Evolutionary conservation across 2,329 filamentous ascomycete species (phyloP), one percentile per base, ranked within the genome.

Genomic region (Fusarium denticulatum): DNA sequence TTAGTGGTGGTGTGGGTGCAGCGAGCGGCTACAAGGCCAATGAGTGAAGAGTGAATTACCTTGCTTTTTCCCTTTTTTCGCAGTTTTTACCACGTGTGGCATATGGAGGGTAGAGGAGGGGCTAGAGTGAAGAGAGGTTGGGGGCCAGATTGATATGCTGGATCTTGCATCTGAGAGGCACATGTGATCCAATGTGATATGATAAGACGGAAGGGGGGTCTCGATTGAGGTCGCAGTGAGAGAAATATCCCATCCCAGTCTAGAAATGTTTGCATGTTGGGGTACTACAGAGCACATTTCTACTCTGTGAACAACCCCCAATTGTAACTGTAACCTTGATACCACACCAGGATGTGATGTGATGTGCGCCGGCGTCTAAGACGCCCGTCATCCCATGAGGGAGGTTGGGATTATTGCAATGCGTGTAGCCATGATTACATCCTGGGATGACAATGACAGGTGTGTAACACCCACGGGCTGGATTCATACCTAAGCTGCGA

Each of bases 21-120:
- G 59, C 57, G 53, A 76, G 75, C 75, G 75, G 66, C 75, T 77
- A 75, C 49, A 57, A 76, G 60, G 55, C 73, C 75, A 77, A 77
- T 77, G 62, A 58, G 20, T 57, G 49, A 43, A 26, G 26, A 52
- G 50, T 64, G 53, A 53, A 58, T 24, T 56, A 26, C 37, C 59
- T 34, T 60, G 58, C 43, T 53, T 60, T 45, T 52, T 22, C 14
- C n/a, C 16, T n/a, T 60, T 47, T 49, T 53, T 52, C 52, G 37
- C 52, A 22, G 50, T 16, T 43, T 55, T 42, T 64, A 39, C 71
- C 75, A 77, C 75, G 75, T 76, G 74, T 61, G 49, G 46, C 58
- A 34, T 43, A 43, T 30, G 37, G 47, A 49, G 28, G 57, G 40
- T 53, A 47, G 69, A 70, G 63, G 69, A 72, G 69, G 45, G 47